phyloP scores from a whole-genome alignment of 2,329 filamentous ascomycete species.

The Colletotrichum horii region DNA sequence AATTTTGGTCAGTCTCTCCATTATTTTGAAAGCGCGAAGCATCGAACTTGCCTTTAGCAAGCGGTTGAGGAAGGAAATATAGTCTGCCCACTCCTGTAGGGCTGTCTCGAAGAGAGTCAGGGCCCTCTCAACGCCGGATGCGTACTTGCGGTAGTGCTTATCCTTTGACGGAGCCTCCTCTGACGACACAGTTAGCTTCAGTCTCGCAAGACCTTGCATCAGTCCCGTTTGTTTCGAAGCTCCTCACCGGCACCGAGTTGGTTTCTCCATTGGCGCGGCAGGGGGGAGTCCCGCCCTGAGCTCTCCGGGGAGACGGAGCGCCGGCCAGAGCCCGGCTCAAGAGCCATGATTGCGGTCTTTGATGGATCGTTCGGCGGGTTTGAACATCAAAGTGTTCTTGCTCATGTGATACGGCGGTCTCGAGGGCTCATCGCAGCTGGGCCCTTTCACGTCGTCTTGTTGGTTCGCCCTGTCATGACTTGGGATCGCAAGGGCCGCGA shows the following conservation, averaged over 20 bases:
- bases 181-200: constrained; percentile 28
- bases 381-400: constrained; percentile 14
- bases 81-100: constrained; percentile 98
- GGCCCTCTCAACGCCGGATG: constrained; percentile 83
- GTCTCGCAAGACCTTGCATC: background rate
- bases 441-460: background rate
- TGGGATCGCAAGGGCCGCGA: background rate
- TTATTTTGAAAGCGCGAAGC: no score
- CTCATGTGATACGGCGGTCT: constrained; percentile 1
- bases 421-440: constrained; percentile 31
- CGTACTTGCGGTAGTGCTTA: constrained; percentile 85
- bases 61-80: constrained; percentile 94
- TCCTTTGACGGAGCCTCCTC: constrained; percentile 65
- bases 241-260: constrained; percentile 76
- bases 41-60: constrained; percentile 77
- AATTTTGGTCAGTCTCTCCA: background rate
- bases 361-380: constrained; percentile 9
- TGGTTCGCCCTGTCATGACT: constrained; percentile 22
- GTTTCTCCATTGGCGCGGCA: constrained; percentile 77
- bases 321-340: constrained; percentile 62
- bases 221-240: background rate
- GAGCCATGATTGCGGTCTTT: constrained; percentile 58
- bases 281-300: constrained; percentile 81
- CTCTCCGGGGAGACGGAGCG: constrained; percentile 77
- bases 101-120: constrained; percentile 90